A percentile compares a stretch with the other conserved stretches of the same genome.
These are phyloP conservation scores for Dissophora ornata DNA, from an alignment of 192 early-diverging fungal genomes.

Conservation along the genomic window DNA sequence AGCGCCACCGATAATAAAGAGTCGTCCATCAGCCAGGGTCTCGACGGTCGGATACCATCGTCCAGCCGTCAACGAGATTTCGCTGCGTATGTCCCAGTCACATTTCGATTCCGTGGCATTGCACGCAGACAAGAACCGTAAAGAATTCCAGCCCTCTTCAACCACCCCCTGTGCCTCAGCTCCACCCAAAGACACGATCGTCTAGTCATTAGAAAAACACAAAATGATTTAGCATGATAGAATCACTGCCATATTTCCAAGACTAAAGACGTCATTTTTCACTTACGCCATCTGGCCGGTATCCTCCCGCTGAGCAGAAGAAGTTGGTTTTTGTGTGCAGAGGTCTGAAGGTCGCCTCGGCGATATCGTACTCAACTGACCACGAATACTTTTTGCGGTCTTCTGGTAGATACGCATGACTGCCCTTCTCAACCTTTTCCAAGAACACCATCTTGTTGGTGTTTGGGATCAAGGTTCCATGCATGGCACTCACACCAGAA, in stretches of 20 bases:
- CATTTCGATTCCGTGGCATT: conserved; percentile 46
- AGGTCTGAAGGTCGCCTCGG: conserved; percentile 47
- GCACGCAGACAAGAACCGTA: conserved; percentile 56
- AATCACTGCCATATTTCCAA: no score
- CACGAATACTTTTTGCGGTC: conserved; percentile 38
- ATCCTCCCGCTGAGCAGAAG: conserved; percentile 65
- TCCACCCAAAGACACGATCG: conserved; percentile 58
- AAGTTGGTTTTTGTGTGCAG: conserved; percentile 57
- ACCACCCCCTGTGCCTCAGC: conserved; percentile 49
- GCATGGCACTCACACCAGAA: conserved; percentile 52
- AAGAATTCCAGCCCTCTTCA: conserved; percentile 56
- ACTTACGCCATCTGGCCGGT: conserved; percentile 59
- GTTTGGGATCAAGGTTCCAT: conserved; percentile 42
- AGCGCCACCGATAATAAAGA: conserved; percentile 65
- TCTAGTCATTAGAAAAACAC: conserved; percentile 16
- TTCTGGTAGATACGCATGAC: conserved; percentile 11
- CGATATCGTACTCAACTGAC: conserved; percentile 60
- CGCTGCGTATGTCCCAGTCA: conserved; percentile 54
- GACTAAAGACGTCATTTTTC: background rate
- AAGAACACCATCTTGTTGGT: conserved; percentile 53
- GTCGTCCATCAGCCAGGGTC: conserved; percentile 55
- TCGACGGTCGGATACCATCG: conserved; percentile 66
- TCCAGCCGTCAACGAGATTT: conserved; percentile 42
- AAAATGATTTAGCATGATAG: no score
- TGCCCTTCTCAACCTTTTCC: conserved; percentile 40